phyloP scores from a whole-genome alignment of 805 yeast species.

The Suhomyces sp. region DNA sequence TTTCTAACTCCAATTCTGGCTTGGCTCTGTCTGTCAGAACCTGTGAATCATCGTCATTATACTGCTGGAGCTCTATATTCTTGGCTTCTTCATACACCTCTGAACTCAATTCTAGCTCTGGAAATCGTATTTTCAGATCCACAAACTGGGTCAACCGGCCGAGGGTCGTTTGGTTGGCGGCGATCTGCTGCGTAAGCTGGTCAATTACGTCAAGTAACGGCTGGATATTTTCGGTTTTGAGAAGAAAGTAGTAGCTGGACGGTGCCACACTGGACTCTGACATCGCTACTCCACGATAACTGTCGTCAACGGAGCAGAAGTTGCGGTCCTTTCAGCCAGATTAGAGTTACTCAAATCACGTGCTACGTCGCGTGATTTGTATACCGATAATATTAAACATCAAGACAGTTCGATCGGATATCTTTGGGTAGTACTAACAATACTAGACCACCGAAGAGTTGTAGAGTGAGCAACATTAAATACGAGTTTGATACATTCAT shows the following conservation, averaged over 20 bases:
- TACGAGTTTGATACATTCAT: no score
- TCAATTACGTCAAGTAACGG: conserved; percentile 25
- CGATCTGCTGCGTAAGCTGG: conserved; percentile 19
- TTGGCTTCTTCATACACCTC: neutral
- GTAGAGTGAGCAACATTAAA: no score
- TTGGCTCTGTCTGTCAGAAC: neutral
- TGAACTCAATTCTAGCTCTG: neutral
- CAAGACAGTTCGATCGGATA: no score
- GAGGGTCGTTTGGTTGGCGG: conserved; percentile 23
- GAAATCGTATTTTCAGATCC: conserved; percentile 17
- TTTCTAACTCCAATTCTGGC: neutral
- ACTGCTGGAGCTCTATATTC: neutral
- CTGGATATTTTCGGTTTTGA: conserved; percentile 32
- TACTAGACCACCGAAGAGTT: no score
- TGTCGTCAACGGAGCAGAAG: neutral
- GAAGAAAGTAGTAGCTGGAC: conserved; percentile 12
- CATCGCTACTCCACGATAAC: neutral
- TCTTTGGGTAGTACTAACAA: no score
- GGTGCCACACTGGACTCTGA: neutral
- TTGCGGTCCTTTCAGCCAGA: neutral
- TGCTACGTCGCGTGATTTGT: neutral
- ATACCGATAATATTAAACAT: no score
- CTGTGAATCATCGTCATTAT: neutral
- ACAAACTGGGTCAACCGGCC: conserved; percentile 18
- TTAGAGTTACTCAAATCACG: neutral